Base-by-base conservation (phyloP, 2,329 filamentous ascomycete species). In the Neofusicoccum sp. region DNA sequence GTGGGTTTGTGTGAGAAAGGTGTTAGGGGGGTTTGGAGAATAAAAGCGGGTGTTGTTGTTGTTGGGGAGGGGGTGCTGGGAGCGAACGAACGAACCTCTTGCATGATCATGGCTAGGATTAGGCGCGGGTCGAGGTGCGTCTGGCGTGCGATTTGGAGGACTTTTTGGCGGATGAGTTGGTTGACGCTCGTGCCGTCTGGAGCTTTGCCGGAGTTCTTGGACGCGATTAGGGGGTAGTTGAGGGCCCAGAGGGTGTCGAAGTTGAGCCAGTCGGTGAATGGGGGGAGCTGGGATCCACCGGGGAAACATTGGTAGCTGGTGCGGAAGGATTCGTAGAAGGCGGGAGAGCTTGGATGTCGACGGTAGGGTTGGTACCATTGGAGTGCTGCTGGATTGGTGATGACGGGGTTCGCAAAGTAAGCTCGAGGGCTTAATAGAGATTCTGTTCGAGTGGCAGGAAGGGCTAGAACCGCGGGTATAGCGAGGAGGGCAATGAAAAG, bases 61-160 rank as follows among this genome's bases (percentile, higher is more conserved):
- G n/a, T n/a, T n/a, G n/a, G n/a, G n/a, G n/a, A n/a, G n/a, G n/a
- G n/a, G n/a, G n/a, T n/a, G n/a, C n/a, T 26, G 43, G 30, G 14
- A 53, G 41, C n/a, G 12, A 26, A 9, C 8, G 3, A n/a, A 9
- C 61, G 11, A 53, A 66, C 64, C 56, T 60, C 64, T 57, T 66
- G 62, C 64, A 70, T 64, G 9, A 69, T 48, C 11, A 65, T 36
- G 2, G 65, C 65, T 11, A 69, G 61, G 40, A 70, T 58, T 16
- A 68, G 47, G 4, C 65, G 44, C 3, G 64, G 20, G 45, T 68
- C 65, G 26, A 68, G 28, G 9, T 61, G 38, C 28, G 38, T 57
- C 6, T 63, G 59, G 7, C 16, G 26, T 4, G 67, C 40, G 26
- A 68, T 58, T 9, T 36, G 4, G 30, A 62, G 33, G 44, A 66